Conservation (phyloP, 2,329 filamentous ascomycete species). For the Arthroderma uncinatum region DNA sequence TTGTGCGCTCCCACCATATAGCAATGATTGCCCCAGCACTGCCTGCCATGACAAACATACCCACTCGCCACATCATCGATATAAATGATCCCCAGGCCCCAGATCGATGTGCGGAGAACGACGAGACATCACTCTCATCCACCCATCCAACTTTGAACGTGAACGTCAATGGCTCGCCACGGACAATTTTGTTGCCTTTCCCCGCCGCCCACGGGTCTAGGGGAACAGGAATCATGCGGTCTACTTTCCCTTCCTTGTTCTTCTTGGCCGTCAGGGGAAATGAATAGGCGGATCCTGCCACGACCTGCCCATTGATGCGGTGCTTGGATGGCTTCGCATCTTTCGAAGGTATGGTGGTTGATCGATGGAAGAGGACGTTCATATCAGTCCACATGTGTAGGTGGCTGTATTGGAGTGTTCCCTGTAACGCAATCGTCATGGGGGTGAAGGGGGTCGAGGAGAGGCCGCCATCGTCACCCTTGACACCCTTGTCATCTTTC, state of each 20-base stretch:
- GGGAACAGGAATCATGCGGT: constrained; percentile 39
- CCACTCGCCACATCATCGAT: constrained; percentile 15
- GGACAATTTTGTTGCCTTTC: constrained; percentile 57
- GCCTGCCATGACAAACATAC: constrained; percentile 26
- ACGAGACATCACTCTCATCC: constrained; percentile 30
- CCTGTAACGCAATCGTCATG: constrained; percentile 76
- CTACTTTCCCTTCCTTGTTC: constrained; percentile 21
- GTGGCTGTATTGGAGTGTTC: constrained; percentile 78
- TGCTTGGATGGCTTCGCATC: constrained; percentile 2
- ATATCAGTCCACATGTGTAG: constrained; percentile 82
- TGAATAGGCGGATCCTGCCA: constrained; percentile 79
- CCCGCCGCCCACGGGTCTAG: constrained; percentile 37
- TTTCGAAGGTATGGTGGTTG: constrained; percentile 20
- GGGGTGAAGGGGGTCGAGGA: constrained; percentile 57
- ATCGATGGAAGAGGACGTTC: constrained; percentile 70
- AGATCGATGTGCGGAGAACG: constrained; percentile 21
- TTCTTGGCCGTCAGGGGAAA: constrained; percentile 41
- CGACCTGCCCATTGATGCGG: constrained; percentile 57
- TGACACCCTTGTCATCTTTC: constrained; percentile 18
- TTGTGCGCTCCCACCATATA: constrained; percentile 29
- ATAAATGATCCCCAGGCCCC: background rate
- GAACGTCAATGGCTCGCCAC: constrained; percentile 73
- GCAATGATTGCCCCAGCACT: constrained; percentile 27
- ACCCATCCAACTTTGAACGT: constrained; percentile 71
- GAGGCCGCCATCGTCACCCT: background rate